phyloP scores from a whole-genome alignment of 1,284 basidiomycete genomes.

The Trametes sp. region DNA sequence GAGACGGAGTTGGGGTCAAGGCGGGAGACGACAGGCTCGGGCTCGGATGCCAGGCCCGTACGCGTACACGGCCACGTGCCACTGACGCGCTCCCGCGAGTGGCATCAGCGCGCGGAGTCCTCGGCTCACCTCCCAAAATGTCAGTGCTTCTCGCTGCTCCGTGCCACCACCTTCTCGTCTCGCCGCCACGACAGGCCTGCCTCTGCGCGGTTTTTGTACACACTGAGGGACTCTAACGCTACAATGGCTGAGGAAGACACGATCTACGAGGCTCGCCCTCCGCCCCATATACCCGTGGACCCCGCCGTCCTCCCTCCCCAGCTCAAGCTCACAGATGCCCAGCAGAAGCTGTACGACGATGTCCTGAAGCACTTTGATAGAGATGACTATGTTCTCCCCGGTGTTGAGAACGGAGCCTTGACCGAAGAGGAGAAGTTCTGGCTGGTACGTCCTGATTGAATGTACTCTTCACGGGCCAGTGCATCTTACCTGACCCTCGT shows the following conservation, averaged over 20 bases:
- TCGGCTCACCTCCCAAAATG: slow-evolving; percentile 3
- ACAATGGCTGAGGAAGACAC: slow-evolving; percentile 17
- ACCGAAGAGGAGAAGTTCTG: slow-evolving; percentile 77
- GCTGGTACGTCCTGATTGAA: slow-evolving; percentile 55
- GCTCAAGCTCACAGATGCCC: slow-evolving; percentile 50
- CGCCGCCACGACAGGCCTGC: not conserved
- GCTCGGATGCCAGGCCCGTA: slow-evolving; percentile 17
- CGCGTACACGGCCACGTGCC: slow-evolving; percentile 24
- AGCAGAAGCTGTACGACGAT: slow-evolving; percentile 59
- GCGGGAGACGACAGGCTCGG: not conserved
- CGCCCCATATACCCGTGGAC: slow-evolving; percentile 30
- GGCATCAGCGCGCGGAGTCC: slow-evolving; percentile 10
- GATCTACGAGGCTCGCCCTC: slow-evolving; percentile 29
- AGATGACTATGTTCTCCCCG: slow-evolving; percentile 60
- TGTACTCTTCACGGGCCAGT: not conserved
- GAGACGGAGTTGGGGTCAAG: slow-evolving; percentile 4
- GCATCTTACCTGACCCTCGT: not conserved
- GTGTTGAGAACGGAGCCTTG: slow-evolving; percentile 56
- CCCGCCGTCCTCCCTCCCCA: slow-evolving; percentile 24
- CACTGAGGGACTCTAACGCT: not conserved
- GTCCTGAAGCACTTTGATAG: slow-evolving; percentile 67
- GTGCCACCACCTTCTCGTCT: slow-evolving; percentile 3
- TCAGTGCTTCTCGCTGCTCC: not conserved
- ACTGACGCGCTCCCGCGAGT: not conserved
- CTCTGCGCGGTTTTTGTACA: not conserved